Evolutionary conservation across 2,329 filamentous ascomycete species (phyloP), one percentile per base, ranked within the genome.

Genomic region (Monosporascus sp.): DNA sequence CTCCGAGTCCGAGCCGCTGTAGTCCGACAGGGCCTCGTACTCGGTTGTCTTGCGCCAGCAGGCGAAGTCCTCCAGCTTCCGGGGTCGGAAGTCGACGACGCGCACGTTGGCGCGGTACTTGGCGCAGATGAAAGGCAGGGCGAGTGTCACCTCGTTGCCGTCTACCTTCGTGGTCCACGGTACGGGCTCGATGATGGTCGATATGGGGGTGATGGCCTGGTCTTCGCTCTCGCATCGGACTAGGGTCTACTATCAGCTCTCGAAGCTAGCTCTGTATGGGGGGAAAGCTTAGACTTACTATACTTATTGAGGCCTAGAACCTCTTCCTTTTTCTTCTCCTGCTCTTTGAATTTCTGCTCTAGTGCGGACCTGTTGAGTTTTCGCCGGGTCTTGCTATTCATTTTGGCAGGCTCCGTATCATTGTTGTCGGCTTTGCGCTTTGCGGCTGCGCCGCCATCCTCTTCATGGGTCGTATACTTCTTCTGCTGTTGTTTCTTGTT

Each of bases 51-150:
- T 73, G 41, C 71, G 73, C 51, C 75, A 74, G 31, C 68, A 69
- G 3, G 87, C 75, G 66, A 97, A 97, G 53, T 93, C 82, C 57
- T 84, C 80, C 1, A 97, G 72, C 1, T 77, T 76, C 2, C 76
- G 70, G 0, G 93, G 93, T 53, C 79, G 82, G 67, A 89, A 97
- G 70, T 96, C 89, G 37, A 96, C 79, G 2, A 96, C 85, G n/a
- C 89, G 85, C 37, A 89, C 85, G 37, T 79, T 76, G 22, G 83
- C 75, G 47, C 83, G 82, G 65, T 91, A 91, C 43, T 83, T 88
- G 52, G 79, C 73, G 63, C 92, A 90, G 52, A 84, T 77, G 63
- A 96, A 96, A 0, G 91, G 89, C 0, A 92, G 61, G n/a, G 60
- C 58, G 1, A 81, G 39, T 4, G 59, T 64, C 2, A 70, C 60